These are phyloP conservation scores for Coemansia sp. DNA, from an alignment of 192 early-diverging fungal species.

Conservation along the genomic window DNA sequence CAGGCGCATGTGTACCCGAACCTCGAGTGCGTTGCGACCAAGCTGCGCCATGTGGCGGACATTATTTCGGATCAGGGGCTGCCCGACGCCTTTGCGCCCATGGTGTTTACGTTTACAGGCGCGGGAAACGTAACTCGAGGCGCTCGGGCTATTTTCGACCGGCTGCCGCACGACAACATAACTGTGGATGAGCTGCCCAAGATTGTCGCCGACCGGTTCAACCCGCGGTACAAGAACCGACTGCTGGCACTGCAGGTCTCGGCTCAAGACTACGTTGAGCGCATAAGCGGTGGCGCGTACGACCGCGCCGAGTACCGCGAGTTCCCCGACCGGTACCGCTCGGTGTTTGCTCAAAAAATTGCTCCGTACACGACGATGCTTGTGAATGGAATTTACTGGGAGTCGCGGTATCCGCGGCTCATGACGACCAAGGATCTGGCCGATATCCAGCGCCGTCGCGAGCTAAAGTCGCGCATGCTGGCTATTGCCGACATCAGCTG, in stretches of 20 bases:
- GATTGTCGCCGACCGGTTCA: constrained; percentile 61
- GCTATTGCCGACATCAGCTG: constrained; percentile 90
- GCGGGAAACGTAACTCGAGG: constrained; percentile 90
- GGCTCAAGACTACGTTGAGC: constrained; percentile 78
- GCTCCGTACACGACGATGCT: constrained; percentile 89
- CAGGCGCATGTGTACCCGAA: constrained; percentile 76
- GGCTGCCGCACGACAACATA: constrained; percentile 89
- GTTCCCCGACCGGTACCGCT: constrained; percentile 76
- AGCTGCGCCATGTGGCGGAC: constrained; percentile 68
- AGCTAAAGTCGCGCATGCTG: constrained; percentile 72
- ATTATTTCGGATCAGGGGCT: constrained; percentile 85
- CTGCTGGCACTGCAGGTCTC: constrained; percentile 68
- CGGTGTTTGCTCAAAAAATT: constrained; percentile 81
- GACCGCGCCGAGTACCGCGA: constrained; percentile 68
- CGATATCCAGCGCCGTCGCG: constrained; percentile 63
- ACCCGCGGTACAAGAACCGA: constrained; percentile 60
- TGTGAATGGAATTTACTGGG: constrained; percentile 96
- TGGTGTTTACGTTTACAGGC: constrained; percentile 90
- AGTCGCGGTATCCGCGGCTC: constrained; percentile 78
- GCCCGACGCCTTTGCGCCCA: constrained; percentile 82
- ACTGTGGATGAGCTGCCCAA: constrained; percentile 65
- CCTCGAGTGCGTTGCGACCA: constrained; percentile 60
- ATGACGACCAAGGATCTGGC: constrained; percentile 83
- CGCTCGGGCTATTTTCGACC: constrained; percentile 86
- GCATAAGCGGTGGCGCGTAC: constrained; percentile 67